These are phyloP conservation scores for Elongisporangium prolatum DNA, from an alignment of 352 stramenopile genomes.

Conservation along the genomic window DNA sequence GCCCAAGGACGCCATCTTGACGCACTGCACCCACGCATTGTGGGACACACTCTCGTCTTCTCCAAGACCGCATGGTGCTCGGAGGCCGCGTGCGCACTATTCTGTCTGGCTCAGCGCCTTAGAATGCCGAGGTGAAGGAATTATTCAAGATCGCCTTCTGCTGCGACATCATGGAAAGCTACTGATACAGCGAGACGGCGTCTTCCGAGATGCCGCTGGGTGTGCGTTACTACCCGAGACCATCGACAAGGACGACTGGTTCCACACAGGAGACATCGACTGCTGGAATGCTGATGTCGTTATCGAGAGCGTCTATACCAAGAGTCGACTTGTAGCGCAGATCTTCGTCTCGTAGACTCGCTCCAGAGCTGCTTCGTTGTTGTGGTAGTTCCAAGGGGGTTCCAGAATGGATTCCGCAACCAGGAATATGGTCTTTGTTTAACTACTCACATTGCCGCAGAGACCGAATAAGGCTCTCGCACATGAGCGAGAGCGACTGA, in stretches of 20 bases:
- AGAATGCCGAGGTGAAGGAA: slow-evolving; percentile 90
- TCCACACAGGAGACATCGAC: slow-evolving; percentile 95
- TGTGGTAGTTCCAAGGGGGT: slow-evolving; percentile 86
- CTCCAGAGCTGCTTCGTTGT: slow-evolving; percentile 90
- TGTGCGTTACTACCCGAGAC: slow-evolving; percentile 93
- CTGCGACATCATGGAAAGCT: slow-evolving; percentile 87
- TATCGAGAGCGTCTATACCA: slow-evolving; percentile 92
- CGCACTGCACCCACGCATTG: slow-evolving; percentile 69
- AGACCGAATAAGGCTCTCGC: no score
- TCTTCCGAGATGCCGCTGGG: no score
- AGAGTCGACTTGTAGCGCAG: slow-evolving; percentile 87
- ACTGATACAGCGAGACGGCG: slow-evolving; percentile 92
- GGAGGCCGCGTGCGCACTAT: slow-evolving; percentile 87
- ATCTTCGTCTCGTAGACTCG: slow-evolving; percentile 92
- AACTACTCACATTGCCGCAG: no score
- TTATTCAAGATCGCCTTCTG: slow-evolving; percentile 93
- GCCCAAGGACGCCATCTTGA: slow-evolving; percentile 93
- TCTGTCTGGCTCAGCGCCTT: slow-evolving; percentile 89
- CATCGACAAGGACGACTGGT: slow-evolving; percentile 90
- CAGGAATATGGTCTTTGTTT: no score
- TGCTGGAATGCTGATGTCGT: slow-evolving; percentile 88
- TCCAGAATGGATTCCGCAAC: no score
- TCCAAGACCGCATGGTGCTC: slow-evolving; percentile 85
- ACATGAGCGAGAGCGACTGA: no score
- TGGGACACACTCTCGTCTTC: slow-evolving; percentile 95